Percentiles rank a stretch among this genome's conserved stretches.
These are phyloP conservation scores for Emergomyces orientalis DNA, from an alignment of 2,329 filamentous ascomycete genomes.

Conservation along the genomic window DNA sequence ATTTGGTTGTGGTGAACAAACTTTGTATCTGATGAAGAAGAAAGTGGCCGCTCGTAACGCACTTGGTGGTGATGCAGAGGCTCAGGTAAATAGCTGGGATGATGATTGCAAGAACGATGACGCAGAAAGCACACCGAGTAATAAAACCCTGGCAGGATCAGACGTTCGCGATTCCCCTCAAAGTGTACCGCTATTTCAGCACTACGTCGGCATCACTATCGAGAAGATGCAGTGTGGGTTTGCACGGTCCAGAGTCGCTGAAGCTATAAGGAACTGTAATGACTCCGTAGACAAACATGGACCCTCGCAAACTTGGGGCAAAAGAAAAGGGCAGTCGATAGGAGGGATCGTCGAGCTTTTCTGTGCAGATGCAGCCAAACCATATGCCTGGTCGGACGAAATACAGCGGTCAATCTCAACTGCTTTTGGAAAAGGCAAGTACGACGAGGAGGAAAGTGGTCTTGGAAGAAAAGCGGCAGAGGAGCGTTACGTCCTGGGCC, in stretches of 20 bases:
- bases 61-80: neutral
- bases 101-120: neutral
- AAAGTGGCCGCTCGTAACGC: neutral
- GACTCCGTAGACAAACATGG: neutral
- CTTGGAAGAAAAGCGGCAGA: constrained; percentile 7
- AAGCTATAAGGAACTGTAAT: neutral
- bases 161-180: neutral
- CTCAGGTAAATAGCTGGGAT: neutral
- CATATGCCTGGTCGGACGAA: constrained; percentile 18
- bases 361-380: constrained; percentile 43
- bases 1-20: constrained; percentile 53
- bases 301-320: neutral
- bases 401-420: constrained; percentile 7
- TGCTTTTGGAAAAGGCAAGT: neutral
- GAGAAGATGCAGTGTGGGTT: constrained; percentile 39
- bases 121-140: neutral
- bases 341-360: constrained; percentile 29
- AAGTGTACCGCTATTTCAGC: constrained; percentile 24
- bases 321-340: constrained; percentile 4
- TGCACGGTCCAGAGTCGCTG: constrained; percentile 16
- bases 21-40: constrained; percentile 34
- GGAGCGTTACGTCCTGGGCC: constrained; percentile 35
- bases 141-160: neutral
- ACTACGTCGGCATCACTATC: constrained; percentile 48
- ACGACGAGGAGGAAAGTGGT: constrained; percentile 33